phyloP scores from a whole-genome alignment of 164 flowering plant genomes.

The Magnolia officinalis region DNA sequence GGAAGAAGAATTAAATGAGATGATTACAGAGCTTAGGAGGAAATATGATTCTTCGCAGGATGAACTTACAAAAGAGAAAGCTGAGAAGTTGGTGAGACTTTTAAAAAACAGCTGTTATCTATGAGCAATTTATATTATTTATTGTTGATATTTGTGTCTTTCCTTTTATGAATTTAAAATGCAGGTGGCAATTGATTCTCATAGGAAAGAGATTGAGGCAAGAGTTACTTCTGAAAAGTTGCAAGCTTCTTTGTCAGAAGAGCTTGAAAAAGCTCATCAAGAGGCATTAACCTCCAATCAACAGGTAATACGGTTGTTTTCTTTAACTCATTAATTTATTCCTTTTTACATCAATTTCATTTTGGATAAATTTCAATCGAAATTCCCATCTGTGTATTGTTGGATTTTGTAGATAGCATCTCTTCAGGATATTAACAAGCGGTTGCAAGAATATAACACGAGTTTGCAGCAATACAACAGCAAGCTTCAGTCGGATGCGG shows the following conservation, averaged over 20 bases:
- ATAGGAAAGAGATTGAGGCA: conserved; percentile 49
- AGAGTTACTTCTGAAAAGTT: conserved; percentile 44
- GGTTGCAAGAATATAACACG: conserved; percentile 83
- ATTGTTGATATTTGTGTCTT: neutral
- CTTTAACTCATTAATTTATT: neutral
- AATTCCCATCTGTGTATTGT: neutral
- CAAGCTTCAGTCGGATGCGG: conserved; percentile 81
- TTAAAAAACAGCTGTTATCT: neutral
- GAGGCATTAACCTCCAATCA: conserved; percentile 54
- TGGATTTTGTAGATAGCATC: conserved; percentile 49
- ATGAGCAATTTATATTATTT: neutral
- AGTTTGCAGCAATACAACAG: conserved; percentile 91
- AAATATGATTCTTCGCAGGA: conserved; percentile 38
- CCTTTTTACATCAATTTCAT: neutral
- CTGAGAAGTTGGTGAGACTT: conserved; percentile 57
- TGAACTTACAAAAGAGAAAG: conserved; percentile 52
- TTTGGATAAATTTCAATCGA: neutral
- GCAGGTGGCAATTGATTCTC: conserved; percentile 49
- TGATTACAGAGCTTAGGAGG: conserved; percentile 44
- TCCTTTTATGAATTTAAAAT: neutral
- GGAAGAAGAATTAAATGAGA: conserved; percentile 55
- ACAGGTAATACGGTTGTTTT: conserved; percentile 37
- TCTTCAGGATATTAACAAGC: conserved; percentile 64
- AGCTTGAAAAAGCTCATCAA: conserved; percentile 45
- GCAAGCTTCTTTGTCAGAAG: conserved; percentile 39